These are phyloP conservation scores for Amylostereum areolatum DNA, from an alignment of 1,284 basidiomycete genomes.

Conservation along the genomic window DNA sequence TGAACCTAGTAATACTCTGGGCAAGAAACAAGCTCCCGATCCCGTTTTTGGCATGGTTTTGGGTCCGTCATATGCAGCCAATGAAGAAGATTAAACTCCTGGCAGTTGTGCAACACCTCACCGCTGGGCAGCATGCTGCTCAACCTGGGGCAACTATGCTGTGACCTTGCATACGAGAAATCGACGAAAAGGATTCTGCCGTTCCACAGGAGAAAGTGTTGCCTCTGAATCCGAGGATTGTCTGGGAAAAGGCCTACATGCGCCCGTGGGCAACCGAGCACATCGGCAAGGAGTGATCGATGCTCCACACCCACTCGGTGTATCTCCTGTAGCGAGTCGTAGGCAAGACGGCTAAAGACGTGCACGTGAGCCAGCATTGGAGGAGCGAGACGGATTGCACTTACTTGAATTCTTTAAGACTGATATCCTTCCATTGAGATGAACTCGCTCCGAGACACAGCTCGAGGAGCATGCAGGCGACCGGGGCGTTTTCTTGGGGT, in stretches of 20 bases:
- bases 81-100: too few relatives aligned
- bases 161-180: constrained; percentile 5
- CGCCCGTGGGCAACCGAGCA: too few relatives aligned
- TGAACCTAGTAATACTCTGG: too few relatives aligned
- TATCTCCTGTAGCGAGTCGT: constrained; percentile 7
- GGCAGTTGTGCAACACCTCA: too few relatives aligned
- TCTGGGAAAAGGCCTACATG: too few relatives aligned
- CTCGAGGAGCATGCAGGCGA: constrained; percentile 9
- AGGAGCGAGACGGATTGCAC: background rate
- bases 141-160: background rate
- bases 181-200: constrained; percentile 6
- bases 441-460: constrained; percentile 1
- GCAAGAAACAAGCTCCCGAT: too few relatives aligned
- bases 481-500: background rate
- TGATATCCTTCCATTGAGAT: background rate
- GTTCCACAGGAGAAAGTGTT: constrained; percentile 11
- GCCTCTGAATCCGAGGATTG: background rate
- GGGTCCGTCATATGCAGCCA: too few relatives aligned
- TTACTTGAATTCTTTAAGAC: constrained; percentile 6
- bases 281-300: constrained; percentile 1
- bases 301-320: constrained; percentile 6
- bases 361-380: background rate
- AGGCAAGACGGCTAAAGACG: constrained; percentile 4
- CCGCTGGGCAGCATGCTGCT: too few relatives aligned
- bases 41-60: too few relatives aligned